phyloP scores from a whole-genome alignment of 768 basidiomycete genomes.

The Lanmaoa rubissima region DNA sequence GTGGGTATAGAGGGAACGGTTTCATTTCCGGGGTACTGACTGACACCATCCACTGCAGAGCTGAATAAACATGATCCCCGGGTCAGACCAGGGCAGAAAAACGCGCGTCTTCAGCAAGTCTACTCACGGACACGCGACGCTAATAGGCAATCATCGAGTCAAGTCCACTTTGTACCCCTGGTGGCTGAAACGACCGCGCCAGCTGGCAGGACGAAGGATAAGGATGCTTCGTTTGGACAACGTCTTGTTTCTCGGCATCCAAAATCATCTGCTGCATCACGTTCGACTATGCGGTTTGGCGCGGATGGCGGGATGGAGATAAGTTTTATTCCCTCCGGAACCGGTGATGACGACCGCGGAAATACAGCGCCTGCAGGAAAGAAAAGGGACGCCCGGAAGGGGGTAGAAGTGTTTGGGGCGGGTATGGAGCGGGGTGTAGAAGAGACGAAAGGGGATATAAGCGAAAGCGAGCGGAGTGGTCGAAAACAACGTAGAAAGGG shows the following conservation, averaged over 20 bases:
- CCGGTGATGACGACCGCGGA: slow-evolving; percentile 13
- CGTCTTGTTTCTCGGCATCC: slow-evolving; percentile 43
- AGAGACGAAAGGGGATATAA: slow-evolving; percentile 45
- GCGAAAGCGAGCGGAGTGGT: slow-evolving; percentile 72
- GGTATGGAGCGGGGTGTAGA: slow-evolving; percentile 83
- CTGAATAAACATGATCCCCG: slow-evolving; percentile 58
- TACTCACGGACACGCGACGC: slow-evolving; percentile 41
- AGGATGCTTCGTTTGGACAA: slow-evolving; percentile 67
- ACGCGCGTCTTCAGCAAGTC: slow-evolving; percentile 45
- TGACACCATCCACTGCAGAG: slow-evolving; percentile 34
- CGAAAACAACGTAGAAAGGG: slow-evolving; percentile 75
- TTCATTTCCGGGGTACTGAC: slow-evolving; percentile 9
- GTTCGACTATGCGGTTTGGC: slow-evolving; percentile 23
- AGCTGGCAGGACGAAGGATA: slow-evolving; percentile 37
- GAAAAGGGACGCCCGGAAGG: slow-evolving; percentile 46
- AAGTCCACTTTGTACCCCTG: slow-evolving; percentile 66
- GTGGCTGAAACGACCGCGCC: slow-evolving; percentile 40
- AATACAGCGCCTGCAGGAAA: slow-evolving; percentile 22
- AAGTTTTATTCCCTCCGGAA: slow-evolving; percentile 68
- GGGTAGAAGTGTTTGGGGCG: slow-evolving; percentile 78
- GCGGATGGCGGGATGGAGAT: slow-evolving; percentile 77
- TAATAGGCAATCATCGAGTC: slow-evolving; percentile 43
- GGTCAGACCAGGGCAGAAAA: slow-evolving; percentile 47
- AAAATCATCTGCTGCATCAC: slow-evolving; percentile 9
- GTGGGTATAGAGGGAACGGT: slow-evolving; percentile 31